A percentile compares a stretch with the other conserved stretches of the same genome.
Evolutionary conservation across 805 yeast genomes (phyloP).

Genomic region (Groenewaldozyma tartarivorans): DNA sequence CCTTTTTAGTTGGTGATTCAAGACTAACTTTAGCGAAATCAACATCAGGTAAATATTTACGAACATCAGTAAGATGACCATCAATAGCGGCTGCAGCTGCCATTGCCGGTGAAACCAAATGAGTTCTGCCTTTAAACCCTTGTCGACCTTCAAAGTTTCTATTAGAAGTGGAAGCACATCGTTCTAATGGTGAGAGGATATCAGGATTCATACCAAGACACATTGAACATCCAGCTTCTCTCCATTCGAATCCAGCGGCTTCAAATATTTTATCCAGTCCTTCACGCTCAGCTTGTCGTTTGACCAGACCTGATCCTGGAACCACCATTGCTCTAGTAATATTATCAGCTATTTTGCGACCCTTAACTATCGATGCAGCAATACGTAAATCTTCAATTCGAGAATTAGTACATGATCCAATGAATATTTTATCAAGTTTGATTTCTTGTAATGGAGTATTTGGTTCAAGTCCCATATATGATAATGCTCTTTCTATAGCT

Average conservation of each 20-base stretch:
- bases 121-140: constrained; percentile 94
- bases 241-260: constrained; percentile 95
- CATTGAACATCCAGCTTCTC: constrained; percentile 99
- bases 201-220: constrained; percentile 99
- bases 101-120: constrained; percentile 98
- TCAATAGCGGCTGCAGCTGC: constrained; percentile 97
- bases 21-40: constrained; percentile 28
- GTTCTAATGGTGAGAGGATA: constrained; percentile 85
- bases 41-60: constrained; percentile 48
- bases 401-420: constrained; percentile 97
- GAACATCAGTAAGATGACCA: constrained; percentile 85
- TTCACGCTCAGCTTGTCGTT: constrained; percentile 86
- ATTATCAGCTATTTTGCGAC: constrained; percentile 73
- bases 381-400: constrained; percentile 95
- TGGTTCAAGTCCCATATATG: constrained; percentile 85
- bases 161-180: constrained; percentile 98
- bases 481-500: constrained; percentile 85
- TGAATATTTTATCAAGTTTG: constrained; percentile 83
- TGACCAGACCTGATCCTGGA: constrained; percentile 96
- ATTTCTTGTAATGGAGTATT: constrained; percentile 72
- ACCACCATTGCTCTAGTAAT: constrained; percentile 78
- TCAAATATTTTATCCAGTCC: constrained; percentile 86
- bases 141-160: constrained; percentile 99
- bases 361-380: constrained; percentile 89
- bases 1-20: constrained; percentile 15